Conservation (phyloP, 192 early-diverging fungal genomes). For the Thoreauomyces humboldtii region DNA sequence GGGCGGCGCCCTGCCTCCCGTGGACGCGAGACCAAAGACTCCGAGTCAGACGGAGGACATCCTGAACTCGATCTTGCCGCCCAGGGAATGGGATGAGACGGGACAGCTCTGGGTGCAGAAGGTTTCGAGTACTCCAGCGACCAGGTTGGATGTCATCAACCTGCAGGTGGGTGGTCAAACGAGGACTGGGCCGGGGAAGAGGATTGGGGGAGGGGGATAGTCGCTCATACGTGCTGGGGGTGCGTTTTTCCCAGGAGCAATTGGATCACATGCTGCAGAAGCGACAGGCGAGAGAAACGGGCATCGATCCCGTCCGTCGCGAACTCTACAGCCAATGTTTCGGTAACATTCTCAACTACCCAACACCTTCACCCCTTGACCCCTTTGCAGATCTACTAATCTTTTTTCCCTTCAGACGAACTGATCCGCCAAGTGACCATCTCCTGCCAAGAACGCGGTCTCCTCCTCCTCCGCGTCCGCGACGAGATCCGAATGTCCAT, state of each 20-base stretch:
- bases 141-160: slow-evolving; percentile 57
- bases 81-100: slow-evolving; percentile 64
- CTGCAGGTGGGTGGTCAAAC: slow-evolving; percentile 46
- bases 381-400: neutral
- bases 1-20: slow-evolving; percentile 49
- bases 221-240: too few species aligned
- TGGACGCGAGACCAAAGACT: slow-evolving; percentile 55
- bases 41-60: slow-evolving; percentile 65
- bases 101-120: slow-evolving; percentile 65
- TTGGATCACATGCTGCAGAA: slow-evolving; percentile 68
- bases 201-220: too few species aligned
- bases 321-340: slow-evolving; percentile 67
- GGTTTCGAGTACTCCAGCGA: slow-evolving; percentile 60
- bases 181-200: too few species aligned
- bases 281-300: slow-evolving; percentile 62
- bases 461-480: slow-evolving; percentile 56
- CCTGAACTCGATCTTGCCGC: slow-evolving; percentile 60
- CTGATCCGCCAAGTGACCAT: slow-evolving; percentile 68
- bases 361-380: neutral
- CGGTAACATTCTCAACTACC: slow-evolving; percentile 36
- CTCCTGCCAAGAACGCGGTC: slow-evolving; percentile 61
- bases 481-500: slow-evolving; percentile 70
- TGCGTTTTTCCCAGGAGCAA: slow-evolving; percentile 64
- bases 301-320: slow-evolving; percentile 58
- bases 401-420: slow-evolving; percentile 41